Evolutionary conservation across 2,329 filamentous ascomycete species (phyloP), one percentile per base, ranked within the genome.

Genomic region (Trichocomaceae sp.): DNA sequence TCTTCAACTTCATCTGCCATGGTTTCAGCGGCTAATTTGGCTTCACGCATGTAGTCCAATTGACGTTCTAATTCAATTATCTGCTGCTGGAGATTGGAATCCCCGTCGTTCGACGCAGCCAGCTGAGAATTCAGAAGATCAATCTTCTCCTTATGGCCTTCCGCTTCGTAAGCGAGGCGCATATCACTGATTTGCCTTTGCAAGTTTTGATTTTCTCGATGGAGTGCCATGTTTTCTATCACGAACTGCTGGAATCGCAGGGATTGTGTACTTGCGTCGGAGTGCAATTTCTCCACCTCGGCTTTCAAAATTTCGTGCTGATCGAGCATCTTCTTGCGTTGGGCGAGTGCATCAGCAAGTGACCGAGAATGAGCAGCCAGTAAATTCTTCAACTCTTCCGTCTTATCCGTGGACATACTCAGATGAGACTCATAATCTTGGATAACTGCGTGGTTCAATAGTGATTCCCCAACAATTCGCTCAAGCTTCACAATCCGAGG

Each of bases 381-480:
- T n/a, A 50, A 20, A 41, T 44, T 26, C 17, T 26, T 50, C 5
- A 7, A 20, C 13, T 20, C 33, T 19, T 50, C 31, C 12, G 4
- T 41, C n/a, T 44, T 39, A 22, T 23, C 39, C 12, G 23, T 7
- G 12, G 15, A 26, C 9, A 7, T 33, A 20, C 47, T 20, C 22
- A 55, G 31, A 22, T 47, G 22, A 3, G 23, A 20, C 39, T 51
- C 35, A 41, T 39, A 55, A 23, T 55, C 47, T 31, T 47, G 20
- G 15, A 35, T 50, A 15, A 55, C 44, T 13, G 31, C 47, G 13
- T 51, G 37, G 17, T 55, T 51, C 20, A 17, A 41, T 17, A 50
- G 22, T 7, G 53, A 47, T 20, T 55, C 53, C 23, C 51, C 53
- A 20, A 45, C 50, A 20, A 45, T 12, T 22, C 45, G 49, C 41